Base-by-base conservation (phyloP, 2,329 filamentous ascomycete species). In the Lojkania enalia region DNA sequence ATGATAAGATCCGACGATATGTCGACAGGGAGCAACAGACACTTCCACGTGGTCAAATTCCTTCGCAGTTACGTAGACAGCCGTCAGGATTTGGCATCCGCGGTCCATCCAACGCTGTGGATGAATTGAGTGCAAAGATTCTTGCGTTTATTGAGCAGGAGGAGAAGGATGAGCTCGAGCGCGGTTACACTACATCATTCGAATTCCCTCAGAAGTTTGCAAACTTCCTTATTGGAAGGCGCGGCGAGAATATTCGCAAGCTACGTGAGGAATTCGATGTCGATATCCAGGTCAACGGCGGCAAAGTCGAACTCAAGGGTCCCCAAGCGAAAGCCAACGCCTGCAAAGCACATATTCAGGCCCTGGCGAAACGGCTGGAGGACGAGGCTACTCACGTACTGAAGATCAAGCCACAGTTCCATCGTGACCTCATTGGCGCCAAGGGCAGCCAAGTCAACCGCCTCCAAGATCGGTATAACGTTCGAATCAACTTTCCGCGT, bases 131-230 rank as follows among this genome's bases (percentile, higher is more conserved):
- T 20, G 72, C 79, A 25, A 94, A 91, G 75, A 83, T 95, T 42
- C 72, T 81, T 46, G 82, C 82, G 5, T 97, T 96, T 63, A 77
- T 97, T 16, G 85, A 87, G 64, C 87, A 95, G 66, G 90, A 95
- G 71, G 88, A 91, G 74, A 82, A 89, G 67, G 91, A 97, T 50
- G 92, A 97, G 71, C 88, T 94, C 66, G 92, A 97, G 73, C 88
- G 92, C 48, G 90, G 89, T 33, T 95, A 91, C 72, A 90, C 84
- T 2, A 76, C 88, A 47, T 83, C 81, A 19, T 97, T 97, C 57
- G 90, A 96, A 52, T 99, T 96, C 75, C 92, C 92, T 5, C 88
- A 96, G 67, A 95, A 96, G 72, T 95, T 84, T 64, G 90, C 91
- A 52, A 96, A 96, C 70, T 87, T 95, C 66, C 80, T 87, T 18